phyloP scores from a whole-genome alignment of 176 grass and related monocot genomes.

The Poa pratensis region DNA sequence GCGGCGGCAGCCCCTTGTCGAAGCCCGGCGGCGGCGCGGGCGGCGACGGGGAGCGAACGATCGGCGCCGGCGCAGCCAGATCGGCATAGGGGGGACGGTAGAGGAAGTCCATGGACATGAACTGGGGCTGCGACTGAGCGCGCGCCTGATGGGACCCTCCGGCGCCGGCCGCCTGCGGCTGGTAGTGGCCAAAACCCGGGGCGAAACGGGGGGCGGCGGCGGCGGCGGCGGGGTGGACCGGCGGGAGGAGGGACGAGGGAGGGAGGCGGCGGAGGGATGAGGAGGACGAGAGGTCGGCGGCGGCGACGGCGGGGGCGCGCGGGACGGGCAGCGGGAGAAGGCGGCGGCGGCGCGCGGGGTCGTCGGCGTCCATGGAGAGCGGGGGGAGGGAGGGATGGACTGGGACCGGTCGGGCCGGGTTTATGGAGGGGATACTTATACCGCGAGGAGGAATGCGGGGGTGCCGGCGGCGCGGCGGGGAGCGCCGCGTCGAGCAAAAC shows the following conservation, averaged over 20 bases:
- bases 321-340: neutral
- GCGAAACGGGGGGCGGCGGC: conserved; percentile 12
- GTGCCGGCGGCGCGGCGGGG: neutral
- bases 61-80: neutral
- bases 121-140: conserved; percentile 37
- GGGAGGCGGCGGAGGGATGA: neutral
- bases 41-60: conserved; percentile 21
- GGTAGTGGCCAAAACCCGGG: conserved; percentile 34
- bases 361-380: conserved; percentile 43
- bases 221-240: neutral
- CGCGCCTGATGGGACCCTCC: conserved; percentile 45
- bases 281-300: conserved; percentile 15
- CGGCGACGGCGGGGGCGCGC: neutral
- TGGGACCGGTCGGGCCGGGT: conserved; percentile 23
- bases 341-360: conserved; percentile 29
- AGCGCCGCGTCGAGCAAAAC: conserved; percentile 32
- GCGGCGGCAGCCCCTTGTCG: conserved; percentile 48
- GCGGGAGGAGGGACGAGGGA: conserved; percentile 4
- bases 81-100: conserved; percentile 17
- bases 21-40: neutral
- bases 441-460: neutral
- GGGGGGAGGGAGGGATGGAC: neutral
- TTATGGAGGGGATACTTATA: conserved; percentile 9
- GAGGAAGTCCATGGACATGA: conserved; percentile 52
- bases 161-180: conserved; percentile 26